Evolutionary conservation across 805 yeast genomes (phyloP).

Genomic region (Blastobotrys attinorum): DNA sequence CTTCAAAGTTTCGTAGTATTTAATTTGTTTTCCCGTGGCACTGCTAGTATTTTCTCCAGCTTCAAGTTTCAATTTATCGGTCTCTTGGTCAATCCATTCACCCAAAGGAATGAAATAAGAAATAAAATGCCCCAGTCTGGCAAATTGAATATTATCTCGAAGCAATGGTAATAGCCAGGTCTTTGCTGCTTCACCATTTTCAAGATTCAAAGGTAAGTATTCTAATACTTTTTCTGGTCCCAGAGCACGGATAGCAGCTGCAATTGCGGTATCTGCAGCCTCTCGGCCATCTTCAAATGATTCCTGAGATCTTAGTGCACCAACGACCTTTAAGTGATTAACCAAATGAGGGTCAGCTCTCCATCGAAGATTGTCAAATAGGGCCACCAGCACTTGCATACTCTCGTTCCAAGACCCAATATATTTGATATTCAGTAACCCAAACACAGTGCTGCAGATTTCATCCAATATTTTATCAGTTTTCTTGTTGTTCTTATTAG

Average conservation of each 20-base stretch:
- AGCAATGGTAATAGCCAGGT: constrained; percentile 92
- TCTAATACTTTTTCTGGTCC: constrained; percentile 82
- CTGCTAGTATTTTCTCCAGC: constrained; percentile 29
- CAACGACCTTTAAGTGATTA: constrained; percentile 60
- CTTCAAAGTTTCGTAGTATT: constrained; percentile 74
- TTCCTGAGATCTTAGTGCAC: constrained; percentile 80
- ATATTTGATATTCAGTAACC: constrained; percentile 62
- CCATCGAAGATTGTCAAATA: constrained; percentile 54
- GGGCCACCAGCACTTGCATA: constrained; percentile 55
- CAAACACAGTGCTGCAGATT: constrained; percentile 48
- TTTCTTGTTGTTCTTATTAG: constrained; percentile 16
- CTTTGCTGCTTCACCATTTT: constrained; percentile 57
- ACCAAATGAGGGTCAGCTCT: constrained; percentile 67
- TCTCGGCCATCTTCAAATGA: constrained; percentile 53
- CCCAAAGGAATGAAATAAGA: constrained; percentile 59
- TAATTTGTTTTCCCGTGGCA: constrained; percentile 49
- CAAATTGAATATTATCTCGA: constrained; percentile 74
- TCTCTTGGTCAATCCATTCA: too few relatives aligned
- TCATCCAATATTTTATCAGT: constrained; percentile 31
- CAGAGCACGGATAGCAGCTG: constrained; percentile 66
- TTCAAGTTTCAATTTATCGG: constrained; percentile 23
- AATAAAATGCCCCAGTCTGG: constrained; percentile 58
- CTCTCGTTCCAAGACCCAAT: constrained; percentile 70
- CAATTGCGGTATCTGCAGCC: constrained; percentile 74
- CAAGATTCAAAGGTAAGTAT: constrained; percentile 70